These are phyloP conservation scores for Pseudotsuga menziesii DNA, from an alignment of 75 land plant species.

Conservation along the genomic window DNA sequence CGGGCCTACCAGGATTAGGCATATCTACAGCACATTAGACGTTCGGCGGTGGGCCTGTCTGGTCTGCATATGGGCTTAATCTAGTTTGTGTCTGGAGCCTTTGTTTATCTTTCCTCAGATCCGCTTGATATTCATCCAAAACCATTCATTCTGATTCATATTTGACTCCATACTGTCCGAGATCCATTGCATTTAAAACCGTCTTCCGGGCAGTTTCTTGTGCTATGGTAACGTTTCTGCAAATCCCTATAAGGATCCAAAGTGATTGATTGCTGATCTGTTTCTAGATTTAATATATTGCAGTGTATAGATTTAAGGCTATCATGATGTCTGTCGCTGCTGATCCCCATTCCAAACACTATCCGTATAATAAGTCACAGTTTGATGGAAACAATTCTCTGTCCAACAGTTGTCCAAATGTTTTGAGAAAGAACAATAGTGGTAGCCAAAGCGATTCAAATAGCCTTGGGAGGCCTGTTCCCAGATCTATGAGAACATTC, in stretches of 20 bases:
- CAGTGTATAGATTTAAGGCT: background rate
- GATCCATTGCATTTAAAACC: background rate
- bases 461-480: background rate
- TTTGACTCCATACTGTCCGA: background rate
- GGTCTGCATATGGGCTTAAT: no score
- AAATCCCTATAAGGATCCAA: background rate
- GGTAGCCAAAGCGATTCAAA: background rate
- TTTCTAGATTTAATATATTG: background rate
- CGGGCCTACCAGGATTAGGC: no score
- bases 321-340: slow-evolving; percentile 8
- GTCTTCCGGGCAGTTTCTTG: background rate
- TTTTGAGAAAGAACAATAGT: background rate
- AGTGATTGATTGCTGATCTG: background rate
- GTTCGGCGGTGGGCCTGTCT: no score
- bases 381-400: background rate
- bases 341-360: slow-evolving; percentile 5
- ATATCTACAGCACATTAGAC: no score
- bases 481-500: slow-evolving; percentile 3
- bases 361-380: background rate
- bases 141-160: no score
- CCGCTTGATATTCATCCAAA: no score
- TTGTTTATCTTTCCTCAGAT: no score
- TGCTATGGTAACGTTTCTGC: no score
- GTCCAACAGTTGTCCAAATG: background rate
- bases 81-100: no score